A percentile compares a stretch with the other conserved stretches of the same genome.
Conservation (phyloP, 768 basidiomycete species). For the Megacollybia marginata region DNA sequence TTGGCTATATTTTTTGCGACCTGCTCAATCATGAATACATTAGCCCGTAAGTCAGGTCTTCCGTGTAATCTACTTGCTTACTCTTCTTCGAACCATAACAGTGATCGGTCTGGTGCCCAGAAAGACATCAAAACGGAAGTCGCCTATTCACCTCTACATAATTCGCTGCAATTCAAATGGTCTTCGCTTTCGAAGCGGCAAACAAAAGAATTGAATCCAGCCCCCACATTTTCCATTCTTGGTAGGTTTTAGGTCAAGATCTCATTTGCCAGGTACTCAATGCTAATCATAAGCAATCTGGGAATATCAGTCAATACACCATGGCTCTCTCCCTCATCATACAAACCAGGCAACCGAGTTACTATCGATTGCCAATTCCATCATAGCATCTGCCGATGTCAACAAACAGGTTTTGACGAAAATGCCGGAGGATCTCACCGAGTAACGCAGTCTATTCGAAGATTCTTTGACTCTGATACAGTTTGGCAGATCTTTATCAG, state of each 20-base stretch:
- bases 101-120: slow-evolving; percentile 35
- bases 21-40: slow-evolving; percentile 83
- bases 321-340: neutral
- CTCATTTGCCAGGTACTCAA: neutral
- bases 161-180: slow-evolving; percentile 67
- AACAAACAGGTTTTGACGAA: slow-evolving; percentile 57
- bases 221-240: slow-evolving; percentile 60
- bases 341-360: slow-evolving; percentile 16
- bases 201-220: slow-evolving; percentile 81
- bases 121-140: slow-evolving; percentile 55
- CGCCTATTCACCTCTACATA: slow-evolving; percentile 56
- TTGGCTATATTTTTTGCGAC: slow-evolving; percentile 94
- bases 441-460: slow-evolving; percentile 36
- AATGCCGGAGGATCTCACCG: slow-evolving; percentile 51
- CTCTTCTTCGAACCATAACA: slow-evolving; percentile 38
- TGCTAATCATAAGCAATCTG: neutral
- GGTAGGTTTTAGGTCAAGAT: slow-evolving; percentile 32
- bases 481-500: slow-evolving; percentile 49
- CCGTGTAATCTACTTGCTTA: slow-evolving; percentile 6
- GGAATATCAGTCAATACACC: neutral
- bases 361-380: slow-evolving; percentile 51
- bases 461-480: neutral
- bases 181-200: slow-evolving; percentile 60
- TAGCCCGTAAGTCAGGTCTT: slow-evolving; percentile 55
- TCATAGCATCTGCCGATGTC: slow-evolving; percentile 58